These are phyloP conservation scores for Fusarium protoensiforme DNA, from an alignment of 2,329 filamentous ascomycete species.

Conservation along the genomic window DNA sequence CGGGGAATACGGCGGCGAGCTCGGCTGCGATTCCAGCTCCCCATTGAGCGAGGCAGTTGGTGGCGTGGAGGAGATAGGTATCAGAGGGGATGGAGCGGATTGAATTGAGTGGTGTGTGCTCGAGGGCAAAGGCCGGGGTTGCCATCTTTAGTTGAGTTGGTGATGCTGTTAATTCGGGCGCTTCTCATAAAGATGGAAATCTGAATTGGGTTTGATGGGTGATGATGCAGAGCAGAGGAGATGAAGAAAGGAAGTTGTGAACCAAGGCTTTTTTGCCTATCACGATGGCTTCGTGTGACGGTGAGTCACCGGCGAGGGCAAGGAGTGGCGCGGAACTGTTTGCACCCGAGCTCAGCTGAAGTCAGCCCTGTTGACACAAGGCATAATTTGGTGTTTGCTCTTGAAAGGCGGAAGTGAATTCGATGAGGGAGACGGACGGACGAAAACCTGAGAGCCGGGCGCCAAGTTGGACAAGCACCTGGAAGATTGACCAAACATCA, in stretches of 20 bases:
- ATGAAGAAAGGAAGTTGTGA: neutral
- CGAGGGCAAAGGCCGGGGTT: slow-evolving; percentile 10
- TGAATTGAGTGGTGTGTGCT: slow-evolving; percentile 22
- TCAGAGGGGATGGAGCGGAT: slow-evolving; percentile 23
- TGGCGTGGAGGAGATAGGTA: slow-evolving; percentile 45
- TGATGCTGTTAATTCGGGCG: neutral
- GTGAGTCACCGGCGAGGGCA: slow-evolving; percentile 2
- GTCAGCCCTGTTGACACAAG: neutral
- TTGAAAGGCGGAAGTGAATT: neutral
- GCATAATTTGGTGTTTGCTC: neutral
- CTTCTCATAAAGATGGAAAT: neutral
- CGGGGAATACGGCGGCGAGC: slow-evolving; percentile 40
- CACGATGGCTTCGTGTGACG: neutral
- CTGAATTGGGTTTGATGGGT: neutral
- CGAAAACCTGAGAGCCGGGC: no score
- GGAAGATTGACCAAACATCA: neutral
- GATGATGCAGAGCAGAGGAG: neutral
- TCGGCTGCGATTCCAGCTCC: slow-evolving; percentile 45
- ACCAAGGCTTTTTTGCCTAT: neutral
- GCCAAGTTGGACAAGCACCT: neutral
- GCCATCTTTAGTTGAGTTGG: slow-evolving; percentile 5
- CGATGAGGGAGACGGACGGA: neutral
- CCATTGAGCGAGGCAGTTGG: slow-evolving; percentile 47
- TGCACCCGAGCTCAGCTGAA: neutral
- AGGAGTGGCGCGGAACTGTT: neutral